Percentiles rank a stretch among this genome's conserved stretches.
phyloP scores from a whole-genome alignment of 192 early-diverging fungal species.

The Backusella psychrophila region DNA sequence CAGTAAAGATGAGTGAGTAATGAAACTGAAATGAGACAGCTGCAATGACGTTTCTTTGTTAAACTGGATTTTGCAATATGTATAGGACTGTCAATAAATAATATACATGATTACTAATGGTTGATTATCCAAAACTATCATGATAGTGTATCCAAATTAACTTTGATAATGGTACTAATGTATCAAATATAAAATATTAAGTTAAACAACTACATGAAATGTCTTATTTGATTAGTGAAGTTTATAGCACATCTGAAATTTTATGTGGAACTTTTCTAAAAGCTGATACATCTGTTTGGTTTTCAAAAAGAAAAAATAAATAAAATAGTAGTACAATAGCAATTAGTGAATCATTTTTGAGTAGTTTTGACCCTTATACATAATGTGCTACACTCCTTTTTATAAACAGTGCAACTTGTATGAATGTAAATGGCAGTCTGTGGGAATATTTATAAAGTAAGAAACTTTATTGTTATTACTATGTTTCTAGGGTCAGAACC shows the following conservation, averaged over 20 bases:
- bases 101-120: background rate
- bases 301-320: background rate
- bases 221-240: constrained; percentile 1
- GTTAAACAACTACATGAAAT: background rate
- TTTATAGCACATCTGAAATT: background rate
- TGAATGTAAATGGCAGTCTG: background rate
- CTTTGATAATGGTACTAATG: background rate
- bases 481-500: background rate
- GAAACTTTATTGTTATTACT: background rate
- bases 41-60: too few relatives aligned
- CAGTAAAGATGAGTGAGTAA: too few relatives aligned
- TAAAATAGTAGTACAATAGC: background rate
- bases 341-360: background rate
- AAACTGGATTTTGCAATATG: too few relatives aligned
- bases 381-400: background rate
- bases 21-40: too few relatives aligned
- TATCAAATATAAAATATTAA: background rate
- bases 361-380: background rate
- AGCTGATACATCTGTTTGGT: background rate
- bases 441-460: background rate
- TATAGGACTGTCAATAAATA: too few relatives aligned
- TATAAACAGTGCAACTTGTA: background rate
- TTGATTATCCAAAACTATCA: background rate
- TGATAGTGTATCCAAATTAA: background rate
- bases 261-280: background rate